Evolutionary conservation across 2,329 filamentous ascomycete genomes (phyloP).

Genomic region (Alternaria panax): DNA sequence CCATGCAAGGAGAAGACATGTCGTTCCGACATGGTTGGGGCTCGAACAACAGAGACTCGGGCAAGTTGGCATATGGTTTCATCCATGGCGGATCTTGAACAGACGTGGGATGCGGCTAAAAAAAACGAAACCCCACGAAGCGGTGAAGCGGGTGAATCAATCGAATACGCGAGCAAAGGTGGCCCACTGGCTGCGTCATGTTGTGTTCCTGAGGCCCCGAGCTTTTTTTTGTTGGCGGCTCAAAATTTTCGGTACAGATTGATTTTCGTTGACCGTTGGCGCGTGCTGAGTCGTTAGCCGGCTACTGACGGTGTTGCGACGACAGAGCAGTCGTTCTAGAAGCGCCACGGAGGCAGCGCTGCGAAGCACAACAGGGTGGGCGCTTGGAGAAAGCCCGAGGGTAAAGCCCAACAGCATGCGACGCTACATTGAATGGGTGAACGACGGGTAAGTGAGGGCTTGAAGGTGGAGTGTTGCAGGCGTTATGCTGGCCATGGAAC

Average conservation of each 20-base stretch:
- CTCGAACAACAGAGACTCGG: constrained; percentile 9
- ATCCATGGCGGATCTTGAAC: constrained; percentile 9
- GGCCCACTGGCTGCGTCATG: constrained; percentile 37
- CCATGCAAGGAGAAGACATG: constrained; percentile 19
- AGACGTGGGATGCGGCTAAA: constrained; percentile 38
- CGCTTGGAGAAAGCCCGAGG: constrained; percentile 15
- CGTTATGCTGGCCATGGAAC: constrained; percentile 23
- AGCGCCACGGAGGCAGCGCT: constrained; percentile 23
- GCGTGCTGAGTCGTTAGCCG: constrained; percentile 34
- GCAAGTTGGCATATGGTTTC: constrained; percentile 18
- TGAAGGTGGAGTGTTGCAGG: constrained; percentile 21
- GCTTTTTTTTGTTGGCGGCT: constrained; percentile 24
- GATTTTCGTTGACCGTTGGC: constrained; percentile 23
- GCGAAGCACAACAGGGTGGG: constrained; percentile 16
- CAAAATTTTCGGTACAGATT: constrained; percentile 25
- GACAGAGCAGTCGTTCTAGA: constrained; percentile 27
- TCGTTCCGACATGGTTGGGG: constrained; percentile 9
- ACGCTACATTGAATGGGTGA: constrained; percentile 18
- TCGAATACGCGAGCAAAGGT: constrained; percentile 10
- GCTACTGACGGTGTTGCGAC: constrained; percentile 29
- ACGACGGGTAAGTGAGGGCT: constrained; percentile 15
- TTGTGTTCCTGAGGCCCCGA: constrained; percentile 23
- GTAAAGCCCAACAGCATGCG: constrained; percentile 25
- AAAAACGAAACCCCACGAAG: constrained; percentile 36
- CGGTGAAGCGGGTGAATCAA: constrained; percentile 41